Conservation (phyloP, 768 basidiomycete genomes). For the Stropharia rugosoannulata region DNA sequence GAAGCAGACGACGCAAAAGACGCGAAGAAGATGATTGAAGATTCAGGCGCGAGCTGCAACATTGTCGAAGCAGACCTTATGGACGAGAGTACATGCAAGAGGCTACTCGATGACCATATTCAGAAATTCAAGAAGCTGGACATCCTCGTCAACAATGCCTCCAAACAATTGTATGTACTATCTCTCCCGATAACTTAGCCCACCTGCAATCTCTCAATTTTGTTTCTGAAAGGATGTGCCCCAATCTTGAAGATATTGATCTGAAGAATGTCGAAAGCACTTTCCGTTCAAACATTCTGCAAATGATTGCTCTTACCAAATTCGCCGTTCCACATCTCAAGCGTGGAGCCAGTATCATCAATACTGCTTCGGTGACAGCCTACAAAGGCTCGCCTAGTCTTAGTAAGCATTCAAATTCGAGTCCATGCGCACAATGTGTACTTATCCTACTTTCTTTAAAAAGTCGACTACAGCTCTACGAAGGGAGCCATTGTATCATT, state of each 20-base stretch:
- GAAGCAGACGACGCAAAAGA: constrained; percentile 55
- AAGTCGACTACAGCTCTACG: constrained; percentile 53
- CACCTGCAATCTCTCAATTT: not conserved
- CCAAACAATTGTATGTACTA: constrained; percentile 41
- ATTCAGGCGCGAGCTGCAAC: constrained; percentile 34
- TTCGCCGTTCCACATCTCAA: constrained; percentile 58
- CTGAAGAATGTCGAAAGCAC: constrained; percentile 53
- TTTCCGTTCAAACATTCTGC: constrained; percentile 57
- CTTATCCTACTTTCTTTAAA: not conserved
- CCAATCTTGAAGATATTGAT: constrained; percentile 47
- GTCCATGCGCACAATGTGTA: constrained; percentile 20
- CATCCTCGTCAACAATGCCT: constrained; percentile 62
- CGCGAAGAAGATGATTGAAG: constrained; percentile 46
- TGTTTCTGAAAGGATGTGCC: constrained; percentile 30
- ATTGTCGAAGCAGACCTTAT: constrained; percentile 42
- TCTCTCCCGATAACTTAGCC: not conserved
- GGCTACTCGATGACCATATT: constrained; percentile 47
- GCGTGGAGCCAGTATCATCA: constrained; percentile 58
- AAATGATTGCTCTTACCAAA: constrained; percentile 58
- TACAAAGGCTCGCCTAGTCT: constrained; percentile 36
- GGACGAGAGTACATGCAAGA: constrained; percentile 37
- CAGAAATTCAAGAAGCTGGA: constrained; percentile 44
- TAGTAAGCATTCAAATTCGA: constrained; percentile 17
- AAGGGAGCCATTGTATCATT: constrained; percentile 62
- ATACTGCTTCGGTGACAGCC: constrained; percentile 59